Percentiles rank a stretch among this genome's conserved stretches.
These are phyloP conservation scores for Ramaria rubella DNA, from an alignment of 768 basidiomycete species.

Conservation along the genomic window DNA sequence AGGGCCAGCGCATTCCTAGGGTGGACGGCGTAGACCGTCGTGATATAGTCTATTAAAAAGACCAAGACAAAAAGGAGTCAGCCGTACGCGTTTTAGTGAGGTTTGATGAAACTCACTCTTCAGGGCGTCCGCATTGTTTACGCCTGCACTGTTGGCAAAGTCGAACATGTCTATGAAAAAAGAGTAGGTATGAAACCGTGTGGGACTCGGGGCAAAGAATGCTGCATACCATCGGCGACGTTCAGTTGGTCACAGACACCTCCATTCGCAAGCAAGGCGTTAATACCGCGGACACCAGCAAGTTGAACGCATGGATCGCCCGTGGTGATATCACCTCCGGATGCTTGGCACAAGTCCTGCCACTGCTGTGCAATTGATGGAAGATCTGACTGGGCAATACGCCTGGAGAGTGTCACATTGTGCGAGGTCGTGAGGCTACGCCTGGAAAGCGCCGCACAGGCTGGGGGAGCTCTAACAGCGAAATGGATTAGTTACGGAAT, in stretches of 20 bases:
- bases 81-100: too few species aligned
- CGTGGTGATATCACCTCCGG: slow-evolving; percentile 37
- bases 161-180: slow-evolving; percentile 33
- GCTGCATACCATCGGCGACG: slow-evolving; percentile 34
- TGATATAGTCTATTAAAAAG: too few species aligned
- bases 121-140: slow-evolving; percentile 28
- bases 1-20: slow-evolving; percentile 39
- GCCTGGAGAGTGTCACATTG: slow-evolving; percentile 13
- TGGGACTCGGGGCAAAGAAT: not conserved
- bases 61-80: not conserved
- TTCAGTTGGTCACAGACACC: slow-evolving; percentile 45
- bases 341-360: slow-evolving; percentile 39
- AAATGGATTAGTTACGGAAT: not conserved
- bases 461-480: not conserved
- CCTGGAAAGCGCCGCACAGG: not conserved
- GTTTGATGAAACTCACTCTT: not conserved
- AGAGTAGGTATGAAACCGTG: not conserved
- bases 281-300: slow-evolving; percentile 35
- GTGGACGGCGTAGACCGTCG: slow-evolving; percentile 40
- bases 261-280: slow-evolving; percentile 39
- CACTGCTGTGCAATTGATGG: slow-evolving; percentile 35
- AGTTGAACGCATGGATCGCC: slow-evolving; percentile 36
- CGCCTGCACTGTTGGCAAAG: slow-evolving; percentile 40
- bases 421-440: not conserved
- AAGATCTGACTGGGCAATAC: slow-evolving; percentile 30